Conservation (phyloP, 371 early-diverging fungal species). For the Mucor velutinosus region DNA sequence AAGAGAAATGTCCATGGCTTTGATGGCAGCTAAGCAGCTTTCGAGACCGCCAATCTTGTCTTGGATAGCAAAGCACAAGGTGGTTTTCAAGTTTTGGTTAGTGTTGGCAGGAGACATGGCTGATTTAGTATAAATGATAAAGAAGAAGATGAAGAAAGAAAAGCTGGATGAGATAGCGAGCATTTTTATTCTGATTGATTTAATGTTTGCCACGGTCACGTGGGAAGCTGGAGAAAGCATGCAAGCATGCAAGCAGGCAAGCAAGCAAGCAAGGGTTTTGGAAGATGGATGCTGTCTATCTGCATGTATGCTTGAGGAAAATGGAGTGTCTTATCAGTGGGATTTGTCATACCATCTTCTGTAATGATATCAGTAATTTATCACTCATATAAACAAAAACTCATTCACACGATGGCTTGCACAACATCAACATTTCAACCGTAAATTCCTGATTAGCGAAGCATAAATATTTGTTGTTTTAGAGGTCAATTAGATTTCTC, state of each 20-base stretch:
- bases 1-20: conserved; percentile 77
- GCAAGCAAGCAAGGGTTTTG: too few relatives aligned
- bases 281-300: not conserved
- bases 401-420: not conserved
- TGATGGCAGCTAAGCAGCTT: conserved; percentile 76
- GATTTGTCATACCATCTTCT: not conserved
- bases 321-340: not conserved
- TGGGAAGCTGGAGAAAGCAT: too few relatives aligned
- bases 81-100: conserved; percentile 42
- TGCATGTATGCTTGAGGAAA: not conserved
- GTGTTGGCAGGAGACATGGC: conserved; percentile 19
- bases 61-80: conserved; percentile 79
- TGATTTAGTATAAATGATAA: not conserved
- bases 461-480: not conserved
- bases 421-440: not conserved
- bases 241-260: too few relatives aligned
- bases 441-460: conserved; percentile 2
- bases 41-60: conserved; percentile 90
- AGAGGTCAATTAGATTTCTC: not conserved
- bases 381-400: not conserved
- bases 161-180: not conserved
- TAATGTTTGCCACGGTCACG: conserved; percentile 12
- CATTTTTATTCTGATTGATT: not conserved
- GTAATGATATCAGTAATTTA: not conserved
- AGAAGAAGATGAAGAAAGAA: not conserved